Base-by-base conservation (phyloP, 2,329 filamentous ascomycete species). In the Penicillium brevicompactum region DNA sequence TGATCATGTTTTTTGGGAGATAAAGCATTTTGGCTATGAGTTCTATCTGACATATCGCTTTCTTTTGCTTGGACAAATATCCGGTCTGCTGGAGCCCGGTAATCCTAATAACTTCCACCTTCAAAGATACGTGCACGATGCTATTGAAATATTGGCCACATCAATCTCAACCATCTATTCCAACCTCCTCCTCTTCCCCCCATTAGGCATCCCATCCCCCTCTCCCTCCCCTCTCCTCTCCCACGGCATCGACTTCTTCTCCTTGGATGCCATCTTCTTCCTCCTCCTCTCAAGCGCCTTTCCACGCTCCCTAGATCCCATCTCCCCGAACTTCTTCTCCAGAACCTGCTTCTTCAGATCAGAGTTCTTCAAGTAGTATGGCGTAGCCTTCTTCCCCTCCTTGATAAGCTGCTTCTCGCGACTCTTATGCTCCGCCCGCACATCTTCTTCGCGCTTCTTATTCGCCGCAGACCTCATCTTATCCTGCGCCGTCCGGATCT, bases 361-460 rank as follows among this genome's bases (percentile, higher is more conserved):
- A 69, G 87, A 86, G 78, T 87, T 88, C 84, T 99, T 99, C 67
- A 97, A 79, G 75, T 91, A 97, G 77, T 92, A 99, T 0, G 94
- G 93, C 71, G 84, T 86, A 48, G 68, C 71, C 69, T 79, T 79
- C 85, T 97, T 97, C 58, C 94, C 94, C 77, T 95, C 85, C 66
- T 86, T 86, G 49, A 97, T 87, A 57, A 90, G 78, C 72, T 92
- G 89, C 77, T 91, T 92, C 80, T 99, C 94, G 72, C 87, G 82
- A 76, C 84, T 84, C 68, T 89, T 85, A 77, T 97, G 92, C 73
- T 89, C 86, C 43, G 85, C 80, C 51, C 93, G 67, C 41, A 97
- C 77, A 54, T 85, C 83, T 64, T 84, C 80, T 73, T 89, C 85
- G 57, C 87, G 83, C 58, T 91, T 88, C 76, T 87, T 89, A 49